Evolutionary conservation across 441 rosid species (phyloP).

Genomic region (Eruca vesicaria): DNA sequence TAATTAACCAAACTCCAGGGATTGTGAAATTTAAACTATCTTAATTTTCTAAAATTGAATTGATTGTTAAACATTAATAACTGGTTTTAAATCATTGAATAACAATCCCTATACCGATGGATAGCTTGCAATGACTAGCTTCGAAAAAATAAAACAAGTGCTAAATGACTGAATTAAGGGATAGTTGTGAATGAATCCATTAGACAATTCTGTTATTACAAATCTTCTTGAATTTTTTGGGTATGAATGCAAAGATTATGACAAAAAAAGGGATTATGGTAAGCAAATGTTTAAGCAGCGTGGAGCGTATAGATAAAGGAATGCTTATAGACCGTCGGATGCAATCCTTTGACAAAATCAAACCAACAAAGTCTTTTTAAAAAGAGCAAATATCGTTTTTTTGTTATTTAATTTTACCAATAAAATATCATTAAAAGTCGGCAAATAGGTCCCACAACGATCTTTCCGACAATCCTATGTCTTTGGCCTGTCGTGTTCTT

Average conservation of each 20-base stretch:
- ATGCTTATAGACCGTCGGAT: background rate
- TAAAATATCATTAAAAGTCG: slow-evolving; percentile 17
- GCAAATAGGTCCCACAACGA: slow-evolving; percentile 6
- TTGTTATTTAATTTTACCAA: background rate
- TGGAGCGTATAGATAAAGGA: background rate
- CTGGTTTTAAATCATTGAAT: too few species aligned
- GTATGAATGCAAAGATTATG: too few species aligned
- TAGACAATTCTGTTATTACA: background rate
- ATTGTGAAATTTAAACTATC: too few species aligned
- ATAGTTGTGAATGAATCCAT: background rate
- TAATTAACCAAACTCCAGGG: too few species aligned
- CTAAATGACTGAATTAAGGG: background rate
- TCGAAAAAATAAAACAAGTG: background rate
- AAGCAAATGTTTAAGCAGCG: background rate
- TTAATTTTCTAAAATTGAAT: too few species aligned
- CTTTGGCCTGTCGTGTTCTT: background rate
- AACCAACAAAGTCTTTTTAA: background rate
- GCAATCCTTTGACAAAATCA: background rate
- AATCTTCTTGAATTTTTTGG: background rate
- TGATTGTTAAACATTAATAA: too few species aligned
- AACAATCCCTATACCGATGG: background rate
- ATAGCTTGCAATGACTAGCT: background rate
- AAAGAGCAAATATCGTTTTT: background rate
- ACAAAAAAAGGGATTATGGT: background rate
- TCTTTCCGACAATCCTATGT: background rate